Percentiles rank a stretch among this genome's conserved stretches.
phyloP scores from a whole-genome alignment of 768 basidiomycete genomes.

The Leccinum disarticulatum region DNA sequence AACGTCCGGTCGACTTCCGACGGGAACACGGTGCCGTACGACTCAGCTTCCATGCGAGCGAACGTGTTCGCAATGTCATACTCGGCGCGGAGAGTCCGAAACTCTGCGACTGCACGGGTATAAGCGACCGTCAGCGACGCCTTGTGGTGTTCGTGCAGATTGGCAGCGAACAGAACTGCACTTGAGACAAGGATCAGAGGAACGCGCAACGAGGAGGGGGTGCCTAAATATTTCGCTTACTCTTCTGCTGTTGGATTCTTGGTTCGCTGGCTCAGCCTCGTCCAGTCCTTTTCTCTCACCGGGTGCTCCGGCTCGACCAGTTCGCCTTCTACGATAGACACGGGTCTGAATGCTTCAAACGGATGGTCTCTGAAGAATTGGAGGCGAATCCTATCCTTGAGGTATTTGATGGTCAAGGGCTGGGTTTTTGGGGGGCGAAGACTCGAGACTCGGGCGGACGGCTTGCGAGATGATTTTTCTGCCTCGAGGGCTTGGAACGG shows the following conservation, averaged over 20 bases:
- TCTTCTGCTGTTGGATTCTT: constrained; percentile 87
- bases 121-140: constrained; percentile 80
- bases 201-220: not conserved
- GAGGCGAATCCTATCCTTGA: constrained; percentile 82
- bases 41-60: constrained; percentile 78
- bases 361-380: constrained; percentile 97
- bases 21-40: constrained; percentile 66
- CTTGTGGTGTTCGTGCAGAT: constrained; percentile 65
- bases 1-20: constrained; percentile 63
- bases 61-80: constrained; percentile 74
- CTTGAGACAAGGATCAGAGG: constrained; percentile 42
- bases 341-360: constrained; percentile 88
- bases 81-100: constrained; percentile 83
- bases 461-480: constrained; percentile 21
- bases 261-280: constrained; percentile 74
- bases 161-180: constrained; percentile 75
- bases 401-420: constrained; percentile 66
- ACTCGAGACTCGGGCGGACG: constrained; percentile 18
- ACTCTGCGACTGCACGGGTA: constrained; percentile 74
- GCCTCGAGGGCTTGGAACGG: constrained; percentile 50
- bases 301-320: constrained; percentile 55
- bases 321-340: constrained; percentile 71
- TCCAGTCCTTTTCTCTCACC: constrained; percentile 67
- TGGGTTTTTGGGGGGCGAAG: constrained; percentile 40
- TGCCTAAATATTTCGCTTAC: constrained; percentile 47